phyloP scores from a whole-genome alignment of 1,139 yeast genomes.

The Spencermartinsiella ligniputridi region DNA sequence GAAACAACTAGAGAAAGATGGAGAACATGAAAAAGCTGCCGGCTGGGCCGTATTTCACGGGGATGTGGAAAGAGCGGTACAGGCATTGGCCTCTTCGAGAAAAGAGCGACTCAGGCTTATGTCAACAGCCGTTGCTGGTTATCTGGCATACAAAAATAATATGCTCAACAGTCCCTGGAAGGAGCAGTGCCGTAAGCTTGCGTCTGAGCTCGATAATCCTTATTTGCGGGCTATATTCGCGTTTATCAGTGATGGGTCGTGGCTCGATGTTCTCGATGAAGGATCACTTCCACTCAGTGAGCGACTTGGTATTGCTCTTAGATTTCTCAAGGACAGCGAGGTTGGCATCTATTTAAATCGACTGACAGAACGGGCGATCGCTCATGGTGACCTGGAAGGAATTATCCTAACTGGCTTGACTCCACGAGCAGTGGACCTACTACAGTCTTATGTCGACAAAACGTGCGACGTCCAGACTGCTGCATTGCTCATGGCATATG shows the following conservation, averaged over 20 bases:
- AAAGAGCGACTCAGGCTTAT: slow-evolving; percentile 66
- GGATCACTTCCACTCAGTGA: slow-evolving; percentile 84
- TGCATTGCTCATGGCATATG: slow-evolving; percentile 71
- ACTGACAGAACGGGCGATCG: slow-evolving; percentile 66
- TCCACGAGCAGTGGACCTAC: slow-evolving; percentile 69
- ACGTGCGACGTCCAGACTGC: slow-evolving; percentile 95
- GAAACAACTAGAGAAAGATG: slow-evolving; percentile 50
- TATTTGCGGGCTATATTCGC: slow-evolving; percentile 90
- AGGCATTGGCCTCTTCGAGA: slow-evolving; percentile 54
- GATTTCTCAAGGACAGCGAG: slow-evolving; percentile 79
- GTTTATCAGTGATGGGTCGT: slow-evolving; percentile 86
- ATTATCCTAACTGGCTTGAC: slow-evolving; percentile 86
- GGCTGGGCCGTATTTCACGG: slow-evolving; percentile 98
- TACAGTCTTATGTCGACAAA: slow-evolving; percentile 84
- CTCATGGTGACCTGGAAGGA: slow-evolving; percentile 85
- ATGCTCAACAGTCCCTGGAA: slow-evolving; percentile 81
- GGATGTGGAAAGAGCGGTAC: slow-evolving; percentile 74
- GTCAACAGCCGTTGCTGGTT: slow-evolving; percentile 94
- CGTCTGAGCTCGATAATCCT: slow-evolving; percentile 84
- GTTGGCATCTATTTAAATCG: slow-evolving; percentile 49
- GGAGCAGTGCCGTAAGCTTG: slow-evolving; percentile 84
- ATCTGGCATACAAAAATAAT: slow-evolving; percentile 64
- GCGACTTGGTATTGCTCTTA: slow-evolving; percentile 80
- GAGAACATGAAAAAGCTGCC: slow-evolving; percentile 83
- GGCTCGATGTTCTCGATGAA: slow-evolving; percentile 95